Percentiles rank a stretch among this genome's conserved stretches.
Evolutionary conservation across 345 rosid species (phyloP).

Genomic region (Cardamine resedifolia): DNA sequence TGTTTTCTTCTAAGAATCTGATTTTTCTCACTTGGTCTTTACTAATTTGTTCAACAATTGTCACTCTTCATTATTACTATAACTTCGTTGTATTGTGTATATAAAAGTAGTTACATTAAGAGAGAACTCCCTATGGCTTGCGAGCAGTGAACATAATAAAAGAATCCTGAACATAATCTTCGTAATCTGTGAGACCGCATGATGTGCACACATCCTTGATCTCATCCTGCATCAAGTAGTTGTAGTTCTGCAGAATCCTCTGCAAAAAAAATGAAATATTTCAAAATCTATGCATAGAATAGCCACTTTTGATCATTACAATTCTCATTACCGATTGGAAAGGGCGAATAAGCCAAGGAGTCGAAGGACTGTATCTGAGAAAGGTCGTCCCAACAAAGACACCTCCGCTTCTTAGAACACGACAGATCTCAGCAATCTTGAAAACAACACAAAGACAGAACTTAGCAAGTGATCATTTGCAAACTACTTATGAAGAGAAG

Average conservation of each 20-base stretch:
- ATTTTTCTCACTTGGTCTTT: not conserved
- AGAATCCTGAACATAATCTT: slow-evolving; percentile 56
- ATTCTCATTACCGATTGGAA: slow-evolving; percentile 57
- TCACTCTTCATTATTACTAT: slow-evolving; percentile 4
- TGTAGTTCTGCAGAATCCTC: slow-evolving; percentile 53
- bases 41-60: not conserved
- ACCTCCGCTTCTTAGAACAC: slow-evolving; percentile 78
- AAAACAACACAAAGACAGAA: not conserved
- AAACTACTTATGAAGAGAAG: not conserved
- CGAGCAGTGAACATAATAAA: slow-evolving; percentile 93
- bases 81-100: not conserved
- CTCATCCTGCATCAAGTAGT: slow-evolving; percentile 67
- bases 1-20: not conserved
- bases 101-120: slow-evolving; percentile 6
- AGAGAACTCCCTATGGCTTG: slow-evolving; percentile 55
- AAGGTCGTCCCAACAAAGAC: slow-evolving; percentile 91
- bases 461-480: not conserved
- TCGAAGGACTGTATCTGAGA: slow-evolving; percentile 63
- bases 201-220: slow-evolving; percentile 77
- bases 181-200: slow-evolving; percentile 77
- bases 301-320: not conserved
- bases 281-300: not conserved
- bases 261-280: slow-evolving; percentile 32
- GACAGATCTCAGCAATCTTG: slow-evolving; percentile 84
- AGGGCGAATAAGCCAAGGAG: slow-evolving; percentile 52